Evolutionary conservation across 345 rosid genomes (phyloP).

Genomic region (Rhizophora mangle): DNA sequence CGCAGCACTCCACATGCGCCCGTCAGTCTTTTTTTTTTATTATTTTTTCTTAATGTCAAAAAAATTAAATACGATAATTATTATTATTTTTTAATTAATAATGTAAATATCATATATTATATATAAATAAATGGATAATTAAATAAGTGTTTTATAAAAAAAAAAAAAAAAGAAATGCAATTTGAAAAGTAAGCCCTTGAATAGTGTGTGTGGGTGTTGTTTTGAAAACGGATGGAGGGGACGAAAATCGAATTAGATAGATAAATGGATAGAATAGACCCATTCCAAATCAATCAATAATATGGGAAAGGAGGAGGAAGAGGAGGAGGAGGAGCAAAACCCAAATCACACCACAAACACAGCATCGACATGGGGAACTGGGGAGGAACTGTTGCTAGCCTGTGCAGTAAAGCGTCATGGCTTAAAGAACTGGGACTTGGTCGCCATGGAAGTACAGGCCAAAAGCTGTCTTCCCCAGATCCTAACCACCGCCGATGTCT

Average conservation of each 20-base stretch:
- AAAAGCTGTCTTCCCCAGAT: constrained; percentile 41
- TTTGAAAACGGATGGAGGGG: constrained; percentile 10
- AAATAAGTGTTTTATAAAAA: background rate
- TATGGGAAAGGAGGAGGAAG: background rate
- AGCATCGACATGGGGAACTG: constrained; percentile 60
- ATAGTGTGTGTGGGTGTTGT: background rate
- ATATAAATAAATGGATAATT: background rate
- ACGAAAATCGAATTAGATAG: background rate
- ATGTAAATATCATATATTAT: background rate
- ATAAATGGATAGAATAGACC: too few species aligned
- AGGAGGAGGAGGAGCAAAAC: background rate
- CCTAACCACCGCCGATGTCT: constrained; percentile 42
- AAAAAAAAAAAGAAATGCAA: background rate
- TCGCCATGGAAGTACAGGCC: constrained; percentile 65
- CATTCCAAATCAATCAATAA: background rate
- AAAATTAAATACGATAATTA: too few species aligned
- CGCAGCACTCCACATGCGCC: too few species aligned
- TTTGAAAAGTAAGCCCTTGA: background rate
- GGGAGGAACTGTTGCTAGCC: constrained; percentile 77
- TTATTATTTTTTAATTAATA: too few species aligned
- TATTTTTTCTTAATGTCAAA: too few species aligned
- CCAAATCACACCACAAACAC: background rate
- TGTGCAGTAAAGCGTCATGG: constrained; percentile 88
- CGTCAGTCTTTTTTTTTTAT: too few species aligned
- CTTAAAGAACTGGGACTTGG: constrained; percentile 64